Evolutionary conservation across 176 grass and related monocot genomes (phyloP).

Genomic region (Musa troglodytarum): DNA sequence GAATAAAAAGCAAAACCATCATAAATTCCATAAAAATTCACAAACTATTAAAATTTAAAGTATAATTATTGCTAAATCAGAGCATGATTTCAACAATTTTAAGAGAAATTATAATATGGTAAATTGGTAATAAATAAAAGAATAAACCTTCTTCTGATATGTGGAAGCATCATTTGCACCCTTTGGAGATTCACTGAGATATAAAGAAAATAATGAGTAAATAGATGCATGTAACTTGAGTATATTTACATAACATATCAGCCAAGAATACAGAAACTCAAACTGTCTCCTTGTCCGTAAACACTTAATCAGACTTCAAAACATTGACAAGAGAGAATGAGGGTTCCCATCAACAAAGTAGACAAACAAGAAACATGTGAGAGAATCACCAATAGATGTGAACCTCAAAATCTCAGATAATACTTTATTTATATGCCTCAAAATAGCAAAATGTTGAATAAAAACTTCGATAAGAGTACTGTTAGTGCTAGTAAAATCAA

Average conservation of each 20-base stretch:
- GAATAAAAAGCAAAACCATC: too few relatives aligned
- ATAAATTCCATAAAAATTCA: too few relatives aligned
- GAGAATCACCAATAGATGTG: neutral
- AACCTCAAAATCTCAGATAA: neutral
- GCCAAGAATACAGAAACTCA: neutral
- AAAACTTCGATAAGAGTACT: neutral
- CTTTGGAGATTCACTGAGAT: constrained; percentile 81
- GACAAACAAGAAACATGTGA: neutral
- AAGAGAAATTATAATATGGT: too few relatives aligned
- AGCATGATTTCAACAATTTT: too few relatives aligned
- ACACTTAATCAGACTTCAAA: neutral
- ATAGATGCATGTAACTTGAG: neutral
- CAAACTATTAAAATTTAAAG: too few relatives aligned
- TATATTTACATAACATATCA: neutral
- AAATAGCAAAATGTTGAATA: neutral
- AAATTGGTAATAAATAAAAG: neutral
- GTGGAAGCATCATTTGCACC: constrained; percentile 86
- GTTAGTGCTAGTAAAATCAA: neutral
- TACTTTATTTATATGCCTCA: neutral
- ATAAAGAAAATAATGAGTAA: constrained; percentile 31
- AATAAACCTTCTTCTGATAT: constrained; percentile 86
- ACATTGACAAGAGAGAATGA: neutral
- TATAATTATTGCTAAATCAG: too few relatives aligned
- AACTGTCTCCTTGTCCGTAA: neutral
- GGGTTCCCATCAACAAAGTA: neutral